Conservation (phyloP, 306 rosid genomes). For the Castanopsis chinensis region DNA sequence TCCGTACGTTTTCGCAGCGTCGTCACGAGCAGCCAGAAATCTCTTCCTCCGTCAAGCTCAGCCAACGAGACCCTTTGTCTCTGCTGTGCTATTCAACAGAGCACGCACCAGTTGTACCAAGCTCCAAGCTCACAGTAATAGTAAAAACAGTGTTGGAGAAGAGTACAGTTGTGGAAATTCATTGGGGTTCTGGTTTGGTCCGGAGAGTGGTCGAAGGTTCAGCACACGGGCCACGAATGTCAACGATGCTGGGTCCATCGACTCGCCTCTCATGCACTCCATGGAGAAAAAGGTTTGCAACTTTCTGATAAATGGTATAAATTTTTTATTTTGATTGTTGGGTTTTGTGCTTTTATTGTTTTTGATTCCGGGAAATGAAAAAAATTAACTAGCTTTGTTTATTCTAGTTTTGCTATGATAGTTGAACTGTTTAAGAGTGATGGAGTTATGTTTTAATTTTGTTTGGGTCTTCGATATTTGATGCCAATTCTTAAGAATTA, state of each 20-base stretch:
- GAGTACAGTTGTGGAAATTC: not conserved
- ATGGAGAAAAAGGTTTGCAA: slow-evolving; percentile 63
- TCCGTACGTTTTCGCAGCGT: slow-evolving; percentile 11
- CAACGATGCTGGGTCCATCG: slow-evolving; percentile 63
- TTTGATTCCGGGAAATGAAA: too few relatives aligned
- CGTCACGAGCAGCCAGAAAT: not conserved
- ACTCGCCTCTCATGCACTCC: slow-evolving; percentile 66
- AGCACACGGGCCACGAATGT: slow-evolving; percentile 51
- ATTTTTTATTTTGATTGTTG: too few relatives aligned
- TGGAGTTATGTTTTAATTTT: too few relatives aligned
- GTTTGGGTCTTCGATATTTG: too few relatives aligned
- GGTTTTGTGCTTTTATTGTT: too few relatives aligned
- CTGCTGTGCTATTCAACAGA: not conserved
- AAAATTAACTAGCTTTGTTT: too few relatives aligned
- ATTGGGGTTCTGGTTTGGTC: slow-evolving; percentile 5
- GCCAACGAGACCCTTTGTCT: not conserved
- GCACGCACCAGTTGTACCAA: not conserved
- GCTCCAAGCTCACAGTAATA: not conserved
- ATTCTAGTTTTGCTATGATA: too few relatives aligned
- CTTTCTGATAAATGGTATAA: too few relatives aligned
- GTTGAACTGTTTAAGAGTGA: too few relatives aligned
- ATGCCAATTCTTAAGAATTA: too few relatives aligned
- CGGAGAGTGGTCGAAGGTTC: slow-evolving; percentile 28
- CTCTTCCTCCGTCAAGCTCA: not conserved
- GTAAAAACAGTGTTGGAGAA: not conserved